Evolutionary conservation across 1,284 basidiomycete species (phyloP), one percentile per base, ranked within the genome.

Genomic region (Cystobasidium slooffiae): DNA sequence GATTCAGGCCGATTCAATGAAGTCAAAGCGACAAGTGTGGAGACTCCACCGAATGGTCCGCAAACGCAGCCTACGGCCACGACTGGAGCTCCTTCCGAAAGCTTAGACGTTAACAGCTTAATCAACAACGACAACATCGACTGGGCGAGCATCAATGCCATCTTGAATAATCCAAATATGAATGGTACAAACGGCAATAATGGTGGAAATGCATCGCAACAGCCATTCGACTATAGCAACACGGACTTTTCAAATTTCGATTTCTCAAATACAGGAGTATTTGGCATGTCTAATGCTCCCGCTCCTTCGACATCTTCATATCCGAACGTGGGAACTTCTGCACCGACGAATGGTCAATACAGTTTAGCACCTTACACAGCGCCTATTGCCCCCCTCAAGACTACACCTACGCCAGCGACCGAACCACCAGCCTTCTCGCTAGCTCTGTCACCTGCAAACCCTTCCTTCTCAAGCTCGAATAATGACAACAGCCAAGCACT

Each of bases 111-210:
- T 18, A 66, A 31, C n/a, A 66, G 51, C 22, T 31, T 66, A 10
- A 66, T 66, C 37, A 66, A 66, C 37, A 66, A 55, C 49, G 51
- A 59, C 39, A 52, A 59, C 46, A 66, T 73, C 20, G 70, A 73
- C 46, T 73, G 70, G 70, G 49, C 70, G 6, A 61, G 49, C 46
- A 66, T 73, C 24, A 66, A 65, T 47, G 62, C 70, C 52, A 44
- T 65, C 16, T 43, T 65, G 31, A 65, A 65, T 31, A 58, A 56
- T 24, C 41, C 46, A 22, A 58, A 65, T 22, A 18, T 51, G 8
- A 20, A 10, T 3, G 37, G 37, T 41, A 20, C 22, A 20, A 56
- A 49, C 59, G 20, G 9, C 20, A 64, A 8, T 18, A 63, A 62
- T 31, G 5, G 46, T 44, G 8, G 39, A 20, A 59, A 59, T 56